Conservation (phyloP, 495 filamentous ascomycete genomes). For the Chlorociboria aeruginascens region DNA sequence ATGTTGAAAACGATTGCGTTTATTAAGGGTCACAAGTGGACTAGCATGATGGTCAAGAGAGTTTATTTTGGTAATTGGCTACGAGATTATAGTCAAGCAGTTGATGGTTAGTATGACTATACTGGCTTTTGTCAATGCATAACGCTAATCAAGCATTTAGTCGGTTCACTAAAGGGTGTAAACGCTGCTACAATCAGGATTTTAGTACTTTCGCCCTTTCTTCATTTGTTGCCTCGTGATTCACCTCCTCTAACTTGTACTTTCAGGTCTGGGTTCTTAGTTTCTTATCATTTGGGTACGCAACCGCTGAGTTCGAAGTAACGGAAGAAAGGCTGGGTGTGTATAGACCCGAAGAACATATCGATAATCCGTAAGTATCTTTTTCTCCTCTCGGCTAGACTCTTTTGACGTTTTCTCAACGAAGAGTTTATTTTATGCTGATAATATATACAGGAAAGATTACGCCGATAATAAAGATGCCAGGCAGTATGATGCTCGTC, state of each 20-base stretch:
- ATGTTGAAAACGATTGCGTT: constrained; percentile 82
- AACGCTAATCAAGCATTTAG: constrained; percentile 64
- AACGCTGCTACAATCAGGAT: constrained; percentile 86
- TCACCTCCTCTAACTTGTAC: neutral
- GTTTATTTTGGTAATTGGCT: constrained; percentile 88
- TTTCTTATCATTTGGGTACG: constrained; percentile 61
- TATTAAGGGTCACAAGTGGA: constrained; percentile 89
- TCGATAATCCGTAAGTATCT: constrained; percentile 54
- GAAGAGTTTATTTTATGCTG: too few relatives aligned
- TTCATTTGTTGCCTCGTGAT: neutral
- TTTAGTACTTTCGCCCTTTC: constrained; percentile 35
- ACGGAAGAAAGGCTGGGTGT: constrained; percentile 77
- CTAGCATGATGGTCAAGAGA: constrained; percentile 73
- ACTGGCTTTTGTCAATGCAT: constrained; percentile 62
- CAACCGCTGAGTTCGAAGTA: constrained; percentile 86
- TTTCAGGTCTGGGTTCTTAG: constrained; percentile 38
- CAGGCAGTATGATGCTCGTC: constrained; percentile 67
- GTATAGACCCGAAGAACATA: constrained; percentile 81
- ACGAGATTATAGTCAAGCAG: constrained; percentile 71
- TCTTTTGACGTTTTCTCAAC: too few relatives aligned
- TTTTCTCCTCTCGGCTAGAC: neutral
- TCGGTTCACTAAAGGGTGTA: constrained; percentile 79
- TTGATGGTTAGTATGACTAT: constrained; percentile 41
- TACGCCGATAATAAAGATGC: constrained; percentile 75
- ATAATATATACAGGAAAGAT: constrained; percentile 1